Conservation (phyloP, 2,329 filamentous ascomycete genomes). For the Westerdykella aurantiaca region DNA sequence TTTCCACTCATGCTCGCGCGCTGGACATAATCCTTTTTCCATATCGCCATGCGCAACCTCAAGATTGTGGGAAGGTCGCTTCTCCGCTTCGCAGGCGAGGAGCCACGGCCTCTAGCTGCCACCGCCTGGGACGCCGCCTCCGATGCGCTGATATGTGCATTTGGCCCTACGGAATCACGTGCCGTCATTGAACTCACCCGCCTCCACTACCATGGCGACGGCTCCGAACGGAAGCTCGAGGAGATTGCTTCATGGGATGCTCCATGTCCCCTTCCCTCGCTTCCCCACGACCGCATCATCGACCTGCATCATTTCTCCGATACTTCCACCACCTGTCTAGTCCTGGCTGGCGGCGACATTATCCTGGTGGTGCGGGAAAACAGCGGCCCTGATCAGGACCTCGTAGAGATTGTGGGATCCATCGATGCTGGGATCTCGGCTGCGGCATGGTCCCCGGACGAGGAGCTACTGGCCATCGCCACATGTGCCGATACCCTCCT, state of each 20-base stretch:
- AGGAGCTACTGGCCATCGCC: constrained; percentile 78
- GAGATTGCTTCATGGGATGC: constrained; percentile 83
- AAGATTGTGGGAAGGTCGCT: constrained; percentile 65
- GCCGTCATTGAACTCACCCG: constrained; percentile 68
- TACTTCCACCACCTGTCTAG: constrained; percentile 67
- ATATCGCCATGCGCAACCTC: constrained; percentile 71
- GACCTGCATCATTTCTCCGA: constrained; percentile 82
- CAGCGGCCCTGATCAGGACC: constrained; percentile 59
- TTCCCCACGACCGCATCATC: constrained; percentile 69
- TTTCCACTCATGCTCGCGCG: background rate
- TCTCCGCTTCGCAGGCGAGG: constrained; percentile 53
- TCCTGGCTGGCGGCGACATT: constrained; percentile 88
- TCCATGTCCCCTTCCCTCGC: constrained; percentile 68
- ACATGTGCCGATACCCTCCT: constrained; percentile 74
- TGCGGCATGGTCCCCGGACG: constrained; percentile 90
- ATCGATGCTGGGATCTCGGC: constrained; percentile 88
- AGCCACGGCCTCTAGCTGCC: constrained; percentile 60
- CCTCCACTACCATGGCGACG: constrained; percentile 40
- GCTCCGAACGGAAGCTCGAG: constrained; percentile 35
- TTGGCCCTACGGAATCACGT: constrained; percentile 69
- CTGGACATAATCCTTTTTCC: too few relatives aligned
- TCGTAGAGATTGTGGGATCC: constrained; percentile 91
- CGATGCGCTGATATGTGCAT: constrained; percentile 73
- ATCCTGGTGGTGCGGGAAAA: constrained; percentile 77
- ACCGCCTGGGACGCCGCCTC: constrained; percentile 79